phyloP scores from a whole-genome alignment of 768 basidiomycete species.

The Lactifluus rugatus region DNA sequence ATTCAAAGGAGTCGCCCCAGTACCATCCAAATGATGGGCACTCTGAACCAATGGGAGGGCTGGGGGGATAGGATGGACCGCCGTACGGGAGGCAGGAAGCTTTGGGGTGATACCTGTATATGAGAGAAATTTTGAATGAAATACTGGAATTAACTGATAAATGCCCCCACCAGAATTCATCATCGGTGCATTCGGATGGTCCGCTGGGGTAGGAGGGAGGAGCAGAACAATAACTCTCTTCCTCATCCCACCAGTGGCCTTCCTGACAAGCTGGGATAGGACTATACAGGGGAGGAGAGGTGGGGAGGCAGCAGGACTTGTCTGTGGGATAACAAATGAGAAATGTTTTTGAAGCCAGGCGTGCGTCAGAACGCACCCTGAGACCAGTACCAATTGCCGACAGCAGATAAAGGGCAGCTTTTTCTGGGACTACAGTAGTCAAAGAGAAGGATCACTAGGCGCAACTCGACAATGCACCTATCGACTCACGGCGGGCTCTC shows the following conservation, averaged over 20 bases:
- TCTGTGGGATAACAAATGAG: neutral
- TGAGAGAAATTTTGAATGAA: neutral
- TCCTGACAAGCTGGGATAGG: constrained; percentile 9
- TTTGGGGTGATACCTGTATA: constrained; percentile 26
- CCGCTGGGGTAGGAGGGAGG: neutral
- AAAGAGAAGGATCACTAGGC: neutral
- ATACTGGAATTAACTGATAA: neutral
- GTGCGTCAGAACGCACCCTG: neutral
- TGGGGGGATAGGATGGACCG: constrained; percentile 33
- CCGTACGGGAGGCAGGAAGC: constrained; percentile 37
- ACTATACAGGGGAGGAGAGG: constrained; percentile 5
- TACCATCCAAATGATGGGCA: constrained; percentile 43
- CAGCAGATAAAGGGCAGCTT: constrained; percentile 12
- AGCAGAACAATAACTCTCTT: constrained; percentile 5
- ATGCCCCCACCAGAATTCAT: constrained; percentile 28
- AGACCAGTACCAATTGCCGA: constrained; percentile 7
- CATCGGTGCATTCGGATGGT: constrained; percentile 4
- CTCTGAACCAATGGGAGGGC: constrained; percentile 38
- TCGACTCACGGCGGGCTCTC: constrained; percentile 30
- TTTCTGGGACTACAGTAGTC: neutral
- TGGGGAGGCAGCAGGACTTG: constrained; percentile 18
- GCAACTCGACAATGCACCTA: neutral
- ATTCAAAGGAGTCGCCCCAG: constrained; percentile 38
- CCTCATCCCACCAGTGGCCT: constrained; percentile 14
- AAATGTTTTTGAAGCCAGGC: neutral